phyloP scores from a whole-genome alignment of 208 protist genomes.

The Leishmania lainsoni region DNA sequence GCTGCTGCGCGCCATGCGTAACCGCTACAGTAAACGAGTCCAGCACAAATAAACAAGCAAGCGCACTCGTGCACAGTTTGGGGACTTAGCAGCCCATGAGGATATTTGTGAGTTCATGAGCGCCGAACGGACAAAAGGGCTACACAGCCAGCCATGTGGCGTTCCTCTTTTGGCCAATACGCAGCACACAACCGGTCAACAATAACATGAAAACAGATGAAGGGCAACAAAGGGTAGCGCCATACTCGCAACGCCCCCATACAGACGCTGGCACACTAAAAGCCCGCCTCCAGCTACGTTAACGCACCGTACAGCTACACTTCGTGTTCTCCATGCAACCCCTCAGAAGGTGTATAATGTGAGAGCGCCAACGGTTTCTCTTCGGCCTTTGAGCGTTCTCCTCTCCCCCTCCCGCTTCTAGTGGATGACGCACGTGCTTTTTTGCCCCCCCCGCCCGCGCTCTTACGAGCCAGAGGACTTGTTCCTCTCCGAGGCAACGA shows the following conservation, averaged over 20 bases:
- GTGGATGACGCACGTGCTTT: too few species aligned
- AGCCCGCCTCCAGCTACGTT: background rate
- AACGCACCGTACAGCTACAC: background rate
- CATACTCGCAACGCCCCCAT: background rate
- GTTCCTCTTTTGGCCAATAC: background rate
- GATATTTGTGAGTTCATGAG: background rate
- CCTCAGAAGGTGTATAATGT: background rate
- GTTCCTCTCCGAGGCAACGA: constrained; percentile 22
- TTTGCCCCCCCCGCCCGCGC: background rate
- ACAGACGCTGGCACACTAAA: background rate
- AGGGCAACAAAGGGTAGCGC: background rate
- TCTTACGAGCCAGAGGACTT: background rate
- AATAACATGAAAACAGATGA: background rate
- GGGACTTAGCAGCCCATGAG: background rate
- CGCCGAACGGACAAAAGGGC: background rate
- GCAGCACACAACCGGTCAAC: background rate
- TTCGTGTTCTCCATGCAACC: background rate
- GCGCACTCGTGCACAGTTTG: background rate
- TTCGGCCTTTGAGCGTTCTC: background rate
- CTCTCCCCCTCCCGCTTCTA: background rate
- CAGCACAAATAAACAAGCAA: background rate
- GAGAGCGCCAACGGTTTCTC: background rate
- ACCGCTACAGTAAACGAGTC: background rate
- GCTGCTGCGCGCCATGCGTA: background rate
- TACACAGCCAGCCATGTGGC: background rate